phyloP scores from a whole-genome alignment of 208 protist species.

The Trypanosoma lewisi region DNA sequence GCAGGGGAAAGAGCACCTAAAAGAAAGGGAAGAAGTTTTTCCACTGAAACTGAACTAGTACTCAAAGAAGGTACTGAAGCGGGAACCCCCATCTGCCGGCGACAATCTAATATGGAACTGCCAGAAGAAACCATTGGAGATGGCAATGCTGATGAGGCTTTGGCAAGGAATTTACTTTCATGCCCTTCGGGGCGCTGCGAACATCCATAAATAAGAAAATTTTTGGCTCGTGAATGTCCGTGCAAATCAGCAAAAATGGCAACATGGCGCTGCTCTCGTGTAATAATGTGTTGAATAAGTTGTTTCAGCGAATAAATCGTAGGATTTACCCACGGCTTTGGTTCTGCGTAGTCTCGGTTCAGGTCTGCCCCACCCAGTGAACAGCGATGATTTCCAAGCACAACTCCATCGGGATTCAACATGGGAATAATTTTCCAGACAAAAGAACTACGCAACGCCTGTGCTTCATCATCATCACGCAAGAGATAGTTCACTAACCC shows the following conservation, averaged over 20 bases:
- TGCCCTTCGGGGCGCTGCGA: conserved; percentile 17
- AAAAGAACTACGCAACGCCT: conserved; percentile 57
- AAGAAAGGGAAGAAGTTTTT: conserved; percentile 77
- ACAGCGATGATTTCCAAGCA: conserved; percentile 97
- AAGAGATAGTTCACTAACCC: conserved; percentile 92
- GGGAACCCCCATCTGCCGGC: not conserved
- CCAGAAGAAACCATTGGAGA: not conserved
- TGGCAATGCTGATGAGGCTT: not conserved
- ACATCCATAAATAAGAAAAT: conserved; percentile 96
- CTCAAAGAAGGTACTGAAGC: not conserved
- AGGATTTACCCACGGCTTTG: conserved; percentile 66
- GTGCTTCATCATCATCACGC: conserved; percentile 7
- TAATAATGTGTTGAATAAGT: conserved; percentile 69
- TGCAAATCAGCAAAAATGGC: conserved; percentile 93
- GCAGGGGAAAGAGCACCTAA: conserved; percentile 51
- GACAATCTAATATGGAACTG: conserved; percentile 1
- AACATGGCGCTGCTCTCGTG: conserved; percentile 65
- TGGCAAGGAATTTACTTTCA: conserved; percentile 8
- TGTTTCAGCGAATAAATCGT: conserved; percentile 83
- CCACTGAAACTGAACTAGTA: conserved; percentile 26
- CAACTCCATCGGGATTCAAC: conserved; percentile 98
- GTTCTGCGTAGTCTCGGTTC: conserved; percentile 92
- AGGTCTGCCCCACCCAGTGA: conserved; percentile 93
- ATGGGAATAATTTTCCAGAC: conserved; percentile 97
- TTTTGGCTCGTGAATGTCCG: conserved; percentile 93